Evolutionary conservation across 1,284 basidiomycete genomes (phyloP), one percentile per base, ranked within the genome.

Genomic region (Fomes fomentarius): DNA sequence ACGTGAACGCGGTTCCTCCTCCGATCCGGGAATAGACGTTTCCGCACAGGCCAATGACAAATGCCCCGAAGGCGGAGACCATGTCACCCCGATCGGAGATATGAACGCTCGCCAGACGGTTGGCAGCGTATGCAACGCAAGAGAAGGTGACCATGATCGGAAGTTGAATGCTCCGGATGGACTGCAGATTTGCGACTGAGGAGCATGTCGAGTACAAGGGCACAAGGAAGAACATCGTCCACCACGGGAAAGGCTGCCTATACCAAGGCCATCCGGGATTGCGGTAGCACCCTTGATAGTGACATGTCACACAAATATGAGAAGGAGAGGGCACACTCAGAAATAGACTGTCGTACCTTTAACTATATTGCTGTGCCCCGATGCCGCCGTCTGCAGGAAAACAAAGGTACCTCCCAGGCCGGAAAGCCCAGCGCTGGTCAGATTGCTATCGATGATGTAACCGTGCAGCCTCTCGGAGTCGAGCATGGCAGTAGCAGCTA

Each of bases 1-100:
- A 85, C 0, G 92, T 93, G 69, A 94, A 95, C 3, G 93, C 91
- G 4, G 87, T 89, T 45, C 91, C 93, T 25, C 85, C 81, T 62
- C 88, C 81, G 30, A 91, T 69, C 39, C 91, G 80, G 41, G 91
- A 92, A 67, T 93, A 94, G 14, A 85, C 68, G 65, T 94, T 94
- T 40, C 92, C 92, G 37, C 93, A 78, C 14, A 89, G 71, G 52
- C 92, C 92, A 60, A 94, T 87, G 49, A 89, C 82, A 65, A 93
- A 83, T 17, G 92, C 89, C n/a, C 91, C 91, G 57, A 87, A 79
- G 37, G 89, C 85, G 28, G 87, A 84, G 14, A 91, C 85, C 47
- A 82, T 75, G 63, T 81, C 79, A 26, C 72, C 70, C 43, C 76
- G 73, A 62, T 78, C 71, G 37, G 75, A 75, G 50, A 80, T 72